These are phyloP conservation scores for Zancudomyces culisetae DNA, from an alignment of 371 early-diverging fungal species.

Conservation along the genomic window DNA sequence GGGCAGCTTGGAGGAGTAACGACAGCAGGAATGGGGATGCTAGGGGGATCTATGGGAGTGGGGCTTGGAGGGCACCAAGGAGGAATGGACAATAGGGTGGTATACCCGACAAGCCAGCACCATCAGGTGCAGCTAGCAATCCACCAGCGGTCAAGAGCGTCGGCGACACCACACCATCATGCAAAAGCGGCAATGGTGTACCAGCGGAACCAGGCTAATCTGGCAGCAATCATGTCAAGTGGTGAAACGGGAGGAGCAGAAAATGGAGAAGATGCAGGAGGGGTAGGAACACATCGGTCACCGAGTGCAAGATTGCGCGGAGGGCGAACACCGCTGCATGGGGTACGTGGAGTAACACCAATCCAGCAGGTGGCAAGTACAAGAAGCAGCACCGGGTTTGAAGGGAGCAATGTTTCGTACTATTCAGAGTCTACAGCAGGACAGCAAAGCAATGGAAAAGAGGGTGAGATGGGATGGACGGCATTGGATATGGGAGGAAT, in stretches of 20 bases:
- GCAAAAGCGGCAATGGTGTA: constrained; percentile 53
- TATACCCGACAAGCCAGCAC: constrained; percentile 25
- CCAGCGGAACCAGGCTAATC: constrained; percentile 20
- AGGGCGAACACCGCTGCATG: background rate
- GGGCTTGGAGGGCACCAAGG: background rate
- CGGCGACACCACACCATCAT: constrained; percentile 70
- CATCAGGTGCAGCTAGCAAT: constrained; percentile 52
- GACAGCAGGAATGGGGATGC: background rate
- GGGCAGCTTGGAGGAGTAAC: background rate
- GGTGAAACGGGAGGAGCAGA: background rate
- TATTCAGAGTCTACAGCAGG: background rate
- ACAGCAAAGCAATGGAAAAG: background rate
- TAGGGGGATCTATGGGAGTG: background rate
- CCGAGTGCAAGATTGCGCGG: background rate
- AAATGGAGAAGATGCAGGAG: background rate
- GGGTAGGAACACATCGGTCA: background rate
- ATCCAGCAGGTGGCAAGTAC: background rate
- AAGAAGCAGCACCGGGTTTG: background rate
- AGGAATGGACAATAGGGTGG: background rate
- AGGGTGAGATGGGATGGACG: constrained; percentile 35
- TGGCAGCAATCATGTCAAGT: constrained; percentile 1
- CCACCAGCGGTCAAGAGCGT: constrained; percentile 51
- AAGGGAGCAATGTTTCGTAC: background rate
- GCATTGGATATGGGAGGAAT: constrained; percentile 82
- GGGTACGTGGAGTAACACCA: too few species aligned